phyloP scores from a whole-genome alignment of 345 rosid species.

The Eutrema yunnanense region DNA sequence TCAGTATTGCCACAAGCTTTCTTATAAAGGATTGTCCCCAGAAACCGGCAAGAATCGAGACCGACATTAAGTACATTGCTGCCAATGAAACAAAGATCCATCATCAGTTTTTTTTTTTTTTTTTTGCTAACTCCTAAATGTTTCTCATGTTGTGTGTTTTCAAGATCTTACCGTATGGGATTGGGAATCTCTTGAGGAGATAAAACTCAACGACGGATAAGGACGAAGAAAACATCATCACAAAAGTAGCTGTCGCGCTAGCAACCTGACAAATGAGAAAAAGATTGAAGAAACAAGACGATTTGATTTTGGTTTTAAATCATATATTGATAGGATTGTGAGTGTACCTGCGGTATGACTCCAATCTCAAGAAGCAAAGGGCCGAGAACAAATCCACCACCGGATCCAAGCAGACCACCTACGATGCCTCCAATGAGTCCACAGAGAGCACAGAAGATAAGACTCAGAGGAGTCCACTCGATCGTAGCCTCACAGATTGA shows the following conservation, averaged over 20 bases:
- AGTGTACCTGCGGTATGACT: constrained; percentile 79
- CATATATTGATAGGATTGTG: background rate
- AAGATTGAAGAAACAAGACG: background rate
- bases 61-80: constrained; percentile 64
- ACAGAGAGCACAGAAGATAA: constrained; percentile 77
- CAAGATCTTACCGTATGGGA: constrained; percentile 63
- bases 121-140: background rate
- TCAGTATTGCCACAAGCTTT: constrained; percentile 43
- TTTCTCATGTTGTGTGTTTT: background rate
- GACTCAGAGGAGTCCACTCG: constrained; percentile 69
- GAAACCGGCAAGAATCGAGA: constrained; percentile 73
- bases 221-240: constrained; percentile 97
- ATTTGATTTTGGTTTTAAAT: background rate
- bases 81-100: constrained; percentile 9
- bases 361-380: constrained; percentile 97
- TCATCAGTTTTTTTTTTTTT: background rate
- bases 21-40: constrained; percentile 87
- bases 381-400: constrained; percentile 93
- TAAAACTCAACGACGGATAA: constrained; percentile 94
- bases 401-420: constrained; percentile 93
- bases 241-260: constrained; percentile 95
- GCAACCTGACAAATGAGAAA: constrained; percentile 48
- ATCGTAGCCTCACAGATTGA: constrained; percentile 82
- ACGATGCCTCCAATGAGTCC: constrained; percentile 82
- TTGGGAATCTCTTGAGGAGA: constrained; percentile 87